Evolutionary conservation across 179 eudicot genomes (phyloP).

Genomic region (Nepenthes alata): DNA sequence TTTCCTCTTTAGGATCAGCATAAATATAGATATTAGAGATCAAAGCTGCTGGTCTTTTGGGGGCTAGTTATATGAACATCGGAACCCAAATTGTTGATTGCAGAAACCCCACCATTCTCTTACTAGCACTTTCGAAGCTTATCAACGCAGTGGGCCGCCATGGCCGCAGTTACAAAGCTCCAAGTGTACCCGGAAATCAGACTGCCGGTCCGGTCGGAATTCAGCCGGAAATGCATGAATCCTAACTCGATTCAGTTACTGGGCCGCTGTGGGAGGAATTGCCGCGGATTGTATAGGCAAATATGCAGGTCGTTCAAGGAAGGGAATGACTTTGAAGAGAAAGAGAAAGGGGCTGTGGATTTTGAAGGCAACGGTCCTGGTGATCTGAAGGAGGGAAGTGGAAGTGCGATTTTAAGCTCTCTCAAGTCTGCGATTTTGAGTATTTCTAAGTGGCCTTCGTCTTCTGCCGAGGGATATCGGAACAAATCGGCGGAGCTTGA

Average conservation of each 20-base stretch:
- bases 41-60: not conserved
- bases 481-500: constrained; percentile 55
- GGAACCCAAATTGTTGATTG: too few relatives aligned
- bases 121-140: not conserved
- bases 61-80: too few relatives aligned
- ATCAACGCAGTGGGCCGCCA: not conserved
- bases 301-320: constrained; percentile 49
- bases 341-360: constrained; percentile 4
- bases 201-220: constrained; percentile 9
- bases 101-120: not conserved
- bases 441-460: constrained; percentile 36
- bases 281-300: constrained; percentile 17
- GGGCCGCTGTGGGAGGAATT: constrained; percentile 10
- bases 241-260: constrained; percentile 18
- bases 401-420: constrained; percentile 16
- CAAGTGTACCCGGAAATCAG: constrained; percentile 4
- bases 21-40: not conserved
- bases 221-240: constrained; percentile 19
- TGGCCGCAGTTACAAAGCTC: constrained; percentile 1
- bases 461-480: constrained; percentile 24
- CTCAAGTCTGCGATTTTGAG: constrained; percentile 43
- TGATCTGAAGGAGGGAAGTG: constrained; percentile 8
- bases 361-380: constrained; percentile 1
- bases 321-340: constrained; percentile 12
- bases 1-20: not conserved